Evolutionary conservation across 331 rosid genomes (phyloP).

Genomic region (Dryas integrifolia): DNA sequence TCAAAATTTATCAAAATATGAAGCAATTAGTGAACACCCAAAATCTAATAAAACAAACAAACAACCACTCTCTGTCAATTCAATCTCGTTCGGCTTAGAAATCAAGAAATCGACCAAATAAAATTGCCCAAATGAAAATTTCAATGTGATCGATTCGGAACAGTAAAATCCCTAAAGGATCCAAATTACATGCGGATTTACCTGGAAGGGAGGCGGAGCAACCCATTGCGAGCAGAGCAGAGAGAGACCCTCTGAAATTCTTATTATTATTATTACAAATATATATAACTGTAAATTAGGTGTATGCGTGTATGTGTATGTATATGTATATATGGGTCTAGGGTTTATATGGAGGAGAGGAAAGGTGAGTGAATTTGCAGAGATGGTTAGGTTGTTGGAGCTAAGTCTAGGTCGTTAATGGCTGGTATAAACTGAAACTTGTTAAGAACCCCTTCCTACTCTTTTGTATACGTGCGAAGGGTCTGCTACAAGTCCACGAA

Average conservation of each 20-base stretch:
- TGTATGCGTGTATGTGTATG: background rate
- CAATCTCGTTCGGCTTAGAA: constrained; percentile 21
- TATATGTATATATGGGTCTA: background rate
- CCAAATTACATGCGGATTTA: constrained; percentile 20
- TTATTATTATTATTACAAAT: background rate
- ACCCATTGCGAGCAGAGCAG: constrained; percentile 49
- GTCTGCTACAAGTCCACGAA: too few relatives aligned
- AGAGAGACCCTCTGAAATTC: constrained; percentile 2
- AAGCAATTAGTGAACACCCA: background rate
- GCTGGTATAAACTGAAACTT: constrained; percentile 8
- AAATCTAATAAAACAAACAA: constrained; percentile 15
- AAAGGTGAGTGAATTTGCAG: background rate
- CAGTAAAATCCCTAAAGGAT: background rate
- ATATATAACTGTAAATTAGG: background rate
- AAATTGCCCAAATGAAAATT: background rate
- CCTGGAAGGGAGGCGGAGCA: constrained; percentile 84
- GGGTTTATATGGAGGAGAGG: constrained; percentile 5
- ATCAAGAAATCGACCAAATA: constrained; percentile 7
- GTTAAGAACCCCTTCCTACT: background rate
- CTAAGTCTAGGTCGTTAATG: constrained; percentile 26
- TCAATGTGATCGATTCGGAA: background rate
- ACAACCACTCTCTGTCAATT: background rate
- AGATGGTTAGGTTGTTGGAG: background rate
- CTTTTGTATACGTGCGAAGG: background rate
- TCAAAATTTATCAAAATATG: constrained; percentile 17